Base-by-base conservation (phyloP, 495 filamentous ascomycete genomes). In the Recurvomyces mirabilis region DNA sequence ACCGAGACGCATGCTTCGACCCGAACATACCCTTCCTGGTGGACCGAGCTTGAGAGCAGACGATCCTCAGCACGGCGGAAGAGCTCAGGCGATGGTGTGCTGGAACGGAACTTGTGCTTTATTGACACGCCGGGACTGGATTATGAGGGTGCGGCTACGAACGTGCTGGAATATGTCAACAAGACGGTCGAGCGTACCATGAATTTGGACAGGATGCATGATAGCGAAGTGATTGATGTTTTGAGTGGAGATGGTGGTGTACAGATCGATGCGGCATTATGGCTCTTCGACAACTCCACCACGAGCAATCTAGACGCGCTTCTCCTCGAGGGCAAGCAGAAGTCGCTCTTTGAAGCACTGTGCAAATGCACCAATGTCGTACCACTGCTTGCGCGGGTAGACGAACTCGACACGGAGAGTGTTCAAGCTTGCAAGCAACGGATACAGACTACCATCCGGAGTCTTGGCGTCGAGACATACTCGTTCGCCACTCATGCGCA, bases 51-150 rank as follows among this genome's bases (percentile, higher is more conserved):
- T 40, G 85, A 93, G 29, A 78, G 86, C 40, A 80, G 77, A 34
- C 73, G 72, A 29, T 65, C 81, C 22, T 62, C 87, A 13, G 69
- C 74, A 45, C 72, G 84, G 44, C 73, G 85, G 49, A 94, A 86
- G 64, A 91, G 82, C 52, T 64, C 77, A 44, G 83, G 79, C 7
- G 91, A 91, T 44, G 71, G 77, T 24, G 78, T 95, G 29, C 68
- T 98, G 41, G 91, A 98, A 56, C 72, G 91, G 23, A 98, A 98
- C 63, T 54, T 98, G 9, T 94, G 87, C 58, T 98, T 98, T 59
- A 81, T 95, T 41, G 91, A 98, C 67, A 93, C 87, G 9, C 40
- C 46, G 0, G 46, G 46, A 1, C 14, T 41, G 11, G 54, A 56
- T 28, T 30, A 37, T 3, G 65, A 77, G 43, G 78, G 77, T 38